Conservation (phyloP, 2,329 filamentous ascomycete genomes). For the Fusarium armeniacum region DNA sequence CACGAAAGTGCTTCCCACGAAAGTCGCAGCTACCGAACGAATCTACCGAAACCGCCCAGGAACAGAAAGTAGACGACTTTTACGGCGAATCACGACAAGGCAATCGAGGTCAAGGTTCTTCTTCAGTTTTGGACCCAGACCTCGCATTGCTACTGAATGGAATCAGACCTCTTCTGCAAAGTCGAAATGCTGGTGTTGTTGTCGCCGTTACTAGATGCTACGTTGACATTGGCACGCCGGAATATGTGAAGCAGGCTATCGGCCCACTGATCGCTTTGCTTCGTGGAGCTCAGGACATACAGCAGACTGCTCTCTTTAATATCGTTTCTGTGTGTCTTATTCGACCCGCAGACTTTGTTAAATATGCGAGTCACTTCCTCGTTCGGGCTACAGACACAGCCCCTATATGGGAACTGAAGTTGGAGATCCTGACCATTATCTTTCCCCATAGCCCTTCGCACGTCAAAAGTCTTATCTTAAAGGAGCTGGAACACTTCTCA, state of each 20-base stretch:
- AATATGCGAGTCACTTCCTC: conserved; percentile 90
- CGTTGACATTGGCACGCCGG: conserved; percentile 82
- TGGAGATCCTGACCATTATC: conserved; percentile 90
- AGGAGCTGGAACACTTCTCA: conserved; percentile 94
- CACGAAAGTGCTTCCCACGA: conserved; percentile 87
- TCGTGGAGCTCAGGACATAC: conserved; percentile 86
- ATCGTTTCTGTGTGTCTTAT: conserved; percentile 91
- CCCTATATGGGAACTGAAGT: conserved; percentile 89
- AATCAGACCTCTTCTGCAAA: conserved; percentile 88
- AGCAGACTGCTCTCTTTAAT: conserved; percentile 92
- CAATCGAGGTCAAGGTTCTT: conserved; percentile 58
- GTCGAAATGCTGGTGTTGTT: conserved; percentile 92
- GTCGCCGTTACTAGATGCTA: conserved; percentile 89
- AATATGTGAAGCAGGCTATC: conserved; percentile 80
- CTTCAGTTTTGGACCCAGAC: conserved; percentile 81
- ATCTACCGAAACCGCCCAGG: conserved; percentile 51
- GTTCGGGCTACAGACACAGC: conserved; percentile 83
- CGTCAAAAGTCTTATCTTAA: conserved; percentile 87
- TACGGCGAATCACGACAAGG: conserved; percentile 76
- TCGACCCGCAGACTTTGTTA: conserved; percentile 84
- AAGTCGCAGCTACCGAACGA: conserved; percentile 70
- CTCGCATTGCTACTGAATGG: conserved; percentile 83
- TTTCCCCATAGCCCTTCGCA: conserved; percentile 85
- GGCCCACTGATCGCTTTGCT: conserved; percentile 90
- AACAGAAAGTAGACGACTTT: conserved; percentile 75